Base-by-base conservation (phyloP, 139 green algal species). In the Coccomyxa sp. region DNA sequence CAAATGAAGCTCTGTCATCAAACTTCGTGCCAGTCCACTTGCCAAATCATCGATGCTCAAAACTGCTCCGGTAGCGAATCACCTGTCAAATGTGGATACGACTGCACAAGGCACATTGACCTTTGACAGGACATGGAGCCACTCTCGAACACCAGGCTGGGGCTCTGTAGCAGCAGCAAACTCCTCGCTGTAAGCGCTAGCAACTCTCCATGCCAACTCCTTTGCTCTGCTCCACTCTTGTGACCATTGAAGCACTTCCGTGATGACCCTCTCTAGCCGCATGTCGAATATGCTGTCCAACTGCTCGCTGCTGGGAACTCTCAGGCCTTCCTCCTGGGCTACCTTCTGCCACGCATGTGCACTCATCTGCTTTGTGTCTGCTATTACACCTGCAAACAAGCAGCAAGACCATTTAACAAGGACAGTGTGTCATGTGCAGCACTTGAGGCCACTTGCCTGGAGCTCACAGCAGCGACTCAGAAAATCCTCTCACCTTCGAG, bases 231-330 rank as follows among this genome's bases (percentile, higher is more conserved):
- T 81, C 82, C 85, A 89, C 77, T 92, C 84, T 25, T 79, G 31
- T 0, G 93, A 94, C 92, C 93, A 97, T 67, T 91, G 85, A 83
- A 97, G 78, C 63, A 86, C 88, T 79, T 91, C 82, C 60, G 87
- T 92, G 75, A 91, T 87, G 14, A 85, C 90, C 10, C 88, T 79
- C 81, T 96, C 93, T 30, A 90, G 91, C 13, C 85, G 80, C 78
- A 92, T 76, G 59, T 88, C 82, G 71, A 89, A 92, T 28, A 93
- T 89, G 75, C 63, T 84, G 84, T 0, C 81, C 82, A 0, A 84
- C 63, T 15, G 63, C 18, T 71, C 18, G 63, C 21, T 25, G 21
- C 18, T 71, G 63, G 63, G 87, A 74, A 90, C 82, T 17, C 75
- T 81, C 45, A 92, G 85, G 38, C 81, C 86, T 28, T 91, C 85